phyloP scores from a whole-genome alignment of 1,284 basidiomycete species.

The Inonotus hispidus region DNA sequence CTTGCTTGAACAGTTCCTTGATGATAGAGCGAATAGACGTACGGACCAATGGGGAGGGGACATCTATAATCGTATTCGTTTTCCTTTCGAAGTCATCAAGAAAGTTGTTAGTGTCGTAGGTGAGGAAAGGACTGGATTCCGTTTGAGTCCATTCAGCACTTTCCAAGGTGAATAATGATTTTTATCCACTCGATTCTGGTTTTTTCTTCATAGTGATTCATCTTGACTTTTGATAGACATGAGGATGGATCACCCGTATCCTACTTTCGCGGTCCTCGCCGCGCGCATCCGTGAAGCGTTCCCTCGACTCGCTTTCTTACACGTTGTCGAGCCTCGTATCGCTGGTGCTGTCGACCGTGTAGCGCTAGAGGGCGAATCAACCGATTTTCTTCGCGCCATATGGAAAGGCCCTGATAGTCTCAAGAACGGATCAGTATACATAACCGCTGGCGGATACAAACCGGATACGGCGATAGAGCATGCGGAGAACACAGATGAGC shows the following conservation, averaged over 20 bases:
- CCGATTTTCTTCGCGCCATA: slow-evolving; percentile 30
- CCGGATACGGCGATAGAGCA: slow-evolving; percentile 27
- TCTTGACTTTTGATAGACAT: slow-evolving; percentile 19
- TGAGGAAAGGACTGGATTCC: slow-evolving; percentile 28
- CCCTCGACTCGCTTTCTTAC: slow-evolving; percentile 51
- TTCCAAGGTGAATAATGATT: slow-evolving; percentile 17
- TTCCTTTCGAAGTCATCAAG: slow-evolving; percentile 36
- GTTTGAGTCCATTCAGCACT: slow-evolving; percentile 32
- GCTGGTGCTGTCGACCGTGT: slow-evolving; percentile 17
- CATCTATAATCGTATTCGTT: slow-evolving; percentile 38
- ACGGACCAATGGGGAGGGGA: slow-evolving; percentile 45
- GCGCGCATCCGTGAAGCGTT: slow-evolving; percentile 28
- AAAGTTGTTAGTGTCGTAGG: slow-evolving; percentile 21
- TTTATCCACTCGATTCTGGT: not conserved
- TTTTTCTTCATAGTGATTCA: too few species aligned
- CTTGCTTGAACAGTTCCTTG: slow-evolving; percentile 37
- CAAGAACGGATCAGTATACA: slow-evolving; percentile 29
- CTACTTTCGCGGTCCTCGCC: slow-evolving; percentile 35
- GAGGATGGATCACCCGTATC: slow-evolving; percentile 24
- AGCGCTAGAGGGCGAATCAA: slow-evolving; percentile 24
- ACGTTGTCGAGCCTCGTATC: slow-evolving; percentile 39
- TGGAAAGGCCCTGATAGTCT: slow-evolving; percentile 22
- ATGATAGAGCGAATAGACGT: slow-evolving; percentile 37
- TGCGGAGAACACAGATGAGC: slow-evolving; percentile 31
- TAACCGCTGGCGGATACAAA: slow-evolving; percentile 32